Base-by-base conservation (phyloP, 2,329 filamentous ascomycete species). In the Fusarium keratoplasticum region DNA sequence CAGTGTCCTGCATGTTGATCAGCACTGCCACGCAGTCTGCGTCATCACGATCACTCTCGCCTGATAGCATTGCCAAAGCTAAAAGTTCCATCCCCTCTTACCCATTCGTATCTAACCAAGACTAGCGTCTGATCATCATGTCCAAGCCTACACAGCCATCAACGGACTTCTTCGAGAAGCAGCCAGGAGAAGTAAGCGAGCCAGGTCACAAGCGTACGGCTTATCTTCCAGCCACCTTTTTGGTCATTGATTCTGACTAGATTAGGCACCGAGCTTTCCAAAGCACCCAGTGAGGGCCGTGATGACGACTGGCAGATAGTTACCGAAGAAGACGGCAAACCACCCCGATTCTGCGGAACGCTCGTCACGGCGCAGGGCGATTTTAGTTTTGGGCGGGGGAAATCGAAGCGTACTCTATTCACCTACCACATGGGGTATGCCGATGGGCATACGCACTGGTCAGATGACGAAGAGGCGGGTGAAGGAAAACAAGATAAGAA, bases 301-400 rank as follows among this genome's bases (percentile, higher is more conserved):
- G 70, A 70, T 1, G 58, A 73, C 4, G 70, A 71, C n/a, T 73
- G 70, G 70, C 44, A 73, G 4, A 55, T 73, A 0, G 16, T 73
- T 3, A 54, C 22, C 5, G 55, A 47, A 35, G 60, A 73, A 31
- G 70, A 67, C 0, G 10, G 1, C 16, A 27, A 29, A 4, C 16
- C 8, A 5, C 35, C 61, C 14, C 25, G 50, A 4, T 38, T 58
- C 29, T 38, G 33, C 16, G 55, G 55, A 18, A 58, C 55, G 6
- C 22, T 38, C 3, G 18, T n/a, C 7, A 29, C 22, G 18, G 22
- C 13, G 9, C 20, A 33, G 13, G 18, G 16, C 0, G 10, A 4
- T 16, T 38, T 58, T 14, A 29, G 18, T 36, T 29, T 20, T 8
- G 22, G 55, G 1, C 14, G 25, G 11, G 55, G 4, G 9, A 5